These are phyloP conservation scores for Phytopythium aichiense DNA, from an alignment of 352 stramenopile species.

Conservation along the genomic window DNA sequence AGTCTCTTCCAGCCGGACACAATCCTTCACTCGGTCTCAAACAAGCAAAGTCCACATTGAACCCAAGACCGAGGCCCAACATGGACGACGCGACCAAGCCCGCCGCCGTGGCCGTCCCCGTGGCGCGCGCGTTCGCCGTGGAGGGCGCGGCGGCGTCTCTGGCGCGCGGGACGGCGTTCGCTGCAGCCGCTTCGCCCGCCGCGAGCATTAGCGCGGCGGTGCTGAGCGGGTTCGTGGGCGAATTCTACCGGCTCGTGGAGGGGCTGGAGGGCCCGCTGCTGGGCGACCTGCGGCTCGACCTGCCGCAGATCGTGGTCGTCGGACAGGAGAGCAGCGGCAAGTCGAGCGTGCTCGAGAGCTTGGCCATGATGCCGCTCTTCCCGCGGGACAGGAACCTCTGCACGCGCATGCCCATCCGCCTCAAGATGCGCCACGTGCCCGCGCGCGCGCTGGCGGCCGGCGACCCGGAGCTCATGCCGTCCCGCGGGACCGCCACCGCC, in stretches of 20 bases:
- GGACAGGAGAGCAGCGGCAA: conserved; percentile 47
- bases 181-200: not conserved
- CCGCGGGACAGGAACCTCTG: conserved; percentile 30
- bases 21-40: too few species aligned
- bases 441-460: conserved; percentile 9
- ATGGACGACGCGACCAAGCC: not conserved
- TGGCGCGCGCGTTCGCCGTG: not conserved
- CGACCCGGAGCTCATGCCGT: conserved; percentile 19
- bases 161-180: not conserved
- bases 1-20: too few species aligned
- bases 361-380: conserved; percentile 44
- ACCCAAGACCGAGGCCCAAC: not conserved
- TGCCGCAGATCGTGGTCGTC: conserved; percentile 42
- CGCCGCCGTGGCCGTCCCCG: not conserved
- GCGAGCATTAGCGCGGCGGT: conserved; percentile 20
- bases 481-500: not conserved
- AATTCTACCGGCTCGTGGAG: conserved; percentile 28
- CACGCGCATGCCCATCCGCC: conserved; percentile 38
- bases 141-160: not conserved
- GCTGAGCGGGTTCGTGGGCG: conserved; percentile 24
- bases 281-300: conserved; percentile 12
- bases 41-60: not conserved
- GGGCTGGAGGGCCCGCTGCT: conserved; percentile 12
- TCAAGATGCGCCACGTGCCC: conserved; percentile 25
- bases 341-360: conserved; percentile 38